Percentiles rank a stretch among this genome's conserved stretches.
phyloP scores from a whole-genome alignment of 371 early-diverging fungal species.

The Mucor saturninus region DNA sequence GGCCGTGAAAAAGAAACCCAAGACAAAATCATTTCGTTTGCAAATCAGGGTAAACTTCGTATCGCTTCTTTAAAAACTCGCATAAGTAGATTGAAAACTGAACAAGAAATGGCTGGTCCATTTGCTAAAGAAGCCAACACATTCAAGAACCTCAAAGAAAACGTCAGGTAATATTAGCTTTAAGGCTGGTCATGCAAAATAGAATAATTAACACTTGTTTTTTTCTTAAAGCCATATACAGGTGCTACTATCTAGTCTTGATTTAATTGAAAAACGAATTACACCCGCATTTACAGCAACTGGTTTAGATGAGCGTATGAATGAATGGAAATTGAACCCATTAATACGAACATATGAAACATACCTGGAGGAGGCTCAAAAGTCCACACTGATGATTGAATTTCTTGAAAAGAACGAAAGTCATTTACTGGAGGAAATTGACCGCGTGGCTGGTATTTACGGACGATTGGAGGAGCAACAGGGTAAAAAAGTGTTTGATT shows the following conservation, averaged over 20 bases:
- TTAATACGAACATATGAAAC: conserved; percentile 13
- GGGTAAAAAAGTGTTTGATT: conserved; percentile 72
- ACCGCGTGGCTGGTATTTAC: conserved; percentile 78
- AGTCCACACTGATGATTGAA: conserved; percentile 16
- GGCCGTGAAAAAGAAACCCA: conserved; percentile 68
- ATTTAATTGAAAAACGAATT: conserved; percentile 21
- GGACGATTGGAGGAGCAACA: conserved; percentile 82
- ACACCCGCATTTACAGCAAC: conserved; percentile 8
- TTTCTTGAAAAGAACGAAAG: conserved; percentile 49
- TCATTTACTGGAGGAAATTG: conserved; percentile 76
- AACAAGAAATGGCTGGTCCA: conserved; percentile 30
- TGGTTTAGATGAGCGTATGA: conserved; percentile 11
- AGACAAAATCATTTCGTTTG: conserved; percentile 73
- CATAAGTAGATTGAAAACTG: conserved; percentile 54
- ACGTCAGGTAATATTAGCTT: conserved; percentile 9
- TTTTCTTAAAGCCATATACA: conserved; percentile 7
- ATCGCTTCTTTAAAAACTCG: conserved; percentile 60
- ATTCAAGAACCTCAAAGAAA: conserved; percentile 20
- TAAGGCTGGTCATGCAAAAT: no score
- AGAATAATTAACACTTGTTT: no score
- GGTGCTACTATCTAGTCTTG: conserved; percentile 10
- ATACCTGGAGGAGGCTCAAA: conserved; percentile 16
- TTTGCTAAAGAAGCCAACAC: conserved; percentile 27
- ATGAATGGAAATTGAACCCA: conserved; percentile 20
- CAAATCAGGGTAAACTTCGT: conserved; percentile 48